Evolutionary conservation across 371 early-diverging fungal genomes (phyloP).

Genomic region (Zopfochytrium polystomum): DNA sequence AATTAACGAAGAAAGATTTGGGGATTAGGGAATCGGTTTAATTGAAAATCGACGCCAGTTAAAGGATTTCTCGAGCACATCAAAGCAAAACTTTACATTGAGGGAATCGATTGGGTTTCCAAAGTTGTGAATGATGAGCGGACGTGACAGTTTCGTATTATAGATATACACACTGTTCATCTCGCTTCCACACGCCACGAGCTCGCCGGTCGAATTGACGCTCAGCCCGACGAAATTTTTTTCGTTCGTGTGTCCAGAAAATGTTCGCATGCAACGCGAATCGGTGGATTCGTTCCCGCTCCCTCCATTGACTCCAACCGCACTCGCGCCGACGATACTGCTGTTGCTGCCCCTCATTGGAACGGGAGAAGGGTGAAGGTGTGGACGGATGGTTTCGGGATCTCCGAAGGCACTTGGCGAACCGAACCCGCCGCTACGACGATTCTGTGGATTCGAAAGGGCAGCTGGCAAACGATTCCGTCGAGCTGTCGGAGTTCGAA

Average conservation of each 20-base stretch:
- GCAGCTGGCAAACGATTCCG: no score
- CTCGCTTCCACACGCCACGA: constrained; percentile 90
- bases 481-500: no score
- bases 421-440: no score
- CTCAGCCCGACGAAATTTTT: constrained; percentile 93
- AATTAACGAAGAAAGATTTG: constrained; percentile 1
- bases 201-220: constrained; percentile 61
- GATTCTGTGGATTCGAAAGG: no score
- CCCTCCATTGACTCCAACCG: no score
- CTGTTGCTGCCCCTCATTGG: background rate
- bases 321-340: no score
- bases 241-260: constrained; percentile 81
- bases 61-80: background rate
- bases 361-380: background rate
- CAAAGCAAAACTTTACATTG: constrained; percentile 47
- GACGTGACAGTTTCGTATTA: constrained; percentile 64
- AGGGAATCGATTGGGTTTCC: constrained; percentile 59
- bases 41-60: background rate
- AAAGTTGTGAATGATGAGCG: constrained; percentile 71
- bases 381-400: background rate
- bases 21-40: background rate
- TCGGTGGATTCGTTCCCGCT: no score
- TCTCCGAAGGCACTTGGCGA: background rate
- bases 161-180: constrained; percentile 82
- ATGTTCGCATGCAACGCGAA: constrained; percentile 62